Evolutionary conservation across 495 filamentous ascomycete genomes (phyloP), one percentile per base, ranked within the genome.

Genomic region (Penicillium flavigenum): DNA sequence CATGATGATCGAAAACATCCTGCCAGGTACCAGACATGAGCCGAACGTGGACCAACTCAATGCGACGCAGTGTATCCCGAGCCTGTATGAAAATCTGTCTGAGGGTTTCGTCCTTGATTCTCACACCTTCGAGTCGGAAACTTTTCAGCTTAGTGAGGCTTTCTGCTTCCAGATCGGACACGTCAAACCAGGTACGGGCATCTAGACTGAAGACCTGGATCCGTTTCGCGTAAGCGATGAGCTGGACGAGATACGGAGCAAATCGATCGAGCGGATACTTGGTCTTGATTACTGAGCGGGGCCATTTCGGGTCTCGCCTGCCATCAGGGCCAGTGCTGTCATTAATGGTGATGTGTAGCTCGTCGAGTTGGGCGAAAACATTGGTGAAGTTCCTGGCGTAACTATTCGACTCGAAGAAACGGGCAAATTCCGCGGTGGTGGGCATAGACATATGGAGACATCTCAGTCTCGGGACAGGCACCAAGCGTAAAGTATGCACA

Each of bases 401-500:
- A 10, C 27, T 32, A 1, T 48, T 17, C 16, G n/a, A 16, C 24
- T 9, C n/a, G 2, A 48, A 48, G 46, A 48, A 48, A 31, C 46
- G 46, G 3, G 16, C 27, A 48, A 48, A 48, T 27, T 48, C 46
- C 1, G 46, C 46, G 2, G 46, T 48, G 16, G 29, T 29, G 11
- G 46, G 46, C 26, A 48, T 4, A 5, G 26, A 17, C 3, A 48
- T 3, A 27, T 48, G 17, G 3, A 48, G 46, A 9, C 26, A 48
- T 19, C n/a, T 48, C 46, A 48, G 46, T 29, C 8, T 29, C 7
- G 46, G 46, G 16, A 48, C 9, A 29, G 46, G 9, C 1, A 48
- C 29, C 32, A 17, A 48, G 46, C 46, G 46, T 17, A 48, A 12
- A 7, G 46, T n/a, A 48, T 48, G 46, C 4, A 48, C 27, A 19